Conservation (phyloP, 768 basidiomycete species). For the Fibroporia radiculosa region DNA sequence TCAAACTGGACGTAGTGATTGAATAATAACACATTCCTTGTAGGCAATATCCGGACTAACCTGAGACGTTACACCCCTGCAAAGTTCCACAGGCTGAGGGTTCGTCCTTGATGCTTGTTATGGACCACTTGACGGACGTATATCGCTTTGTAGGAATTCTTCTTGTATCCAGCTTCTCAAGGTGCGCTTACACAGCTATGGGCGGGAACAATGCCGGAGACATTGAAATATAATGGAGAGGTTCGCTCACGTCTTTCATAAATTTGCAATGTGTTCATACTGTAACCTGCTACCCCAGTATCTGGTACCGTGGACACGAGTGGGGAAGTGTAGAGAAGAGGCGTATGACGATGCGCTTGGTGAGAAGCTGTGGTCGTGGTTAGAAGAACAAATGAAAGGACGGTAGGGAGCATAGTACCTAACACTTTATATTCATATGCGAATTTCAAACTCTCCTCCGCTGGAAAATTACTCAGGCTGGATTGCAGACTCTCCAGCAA, state of each 20-base stretch:
- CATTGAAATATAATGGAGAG: conserved; percentile 25
- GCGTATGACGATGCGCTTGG: conserved; percentile 15
- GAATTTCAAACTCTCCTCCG: too few relatives aligned
- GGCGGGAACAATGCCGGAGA: conserved; percentile 30
- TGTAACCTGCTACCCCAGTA: conserved; percentile 6
- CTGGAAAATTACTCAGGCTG: too few relatives aligned
- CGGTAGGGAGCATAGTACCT: too few relatives aligned
- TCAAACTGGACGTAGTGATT: not conserved
- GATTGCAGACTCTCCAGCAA: too few relatives aligned
- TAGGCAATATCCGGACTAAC: conserved; percentile 16
- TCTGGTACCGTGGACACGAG: conserved; percentile 19
- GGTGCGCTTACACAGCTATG: conserved; percentile 24
- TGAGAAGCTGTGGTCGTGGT: conserved; percentile 17
- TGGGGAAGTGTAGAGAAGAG: conserved; percentile 14
- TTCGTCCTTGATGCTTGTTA: not conserved
- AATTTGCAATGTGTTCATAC: not conserved
- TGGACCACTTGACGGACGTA: too few relatives aligned
- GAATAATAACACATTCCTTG: conserved; percentile 20
- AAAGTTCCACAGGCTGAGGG: too few relatives aligned
- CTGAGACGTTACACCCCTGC: too few relatives aligned
- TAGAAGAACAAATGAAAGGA: conserved; percentile 14
- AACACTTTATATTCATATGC: too few relatives aligned
- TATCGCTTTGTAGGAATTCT: conserved; percentile 7
- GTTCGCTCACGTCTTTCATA: conserved; percentile 13
- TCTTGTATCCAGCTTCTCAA: conserved; percentile 22